Base-by-base conservation (phyloP, 1,139 yeast genomes). In the Meyerozyma athensensis region DNA sequence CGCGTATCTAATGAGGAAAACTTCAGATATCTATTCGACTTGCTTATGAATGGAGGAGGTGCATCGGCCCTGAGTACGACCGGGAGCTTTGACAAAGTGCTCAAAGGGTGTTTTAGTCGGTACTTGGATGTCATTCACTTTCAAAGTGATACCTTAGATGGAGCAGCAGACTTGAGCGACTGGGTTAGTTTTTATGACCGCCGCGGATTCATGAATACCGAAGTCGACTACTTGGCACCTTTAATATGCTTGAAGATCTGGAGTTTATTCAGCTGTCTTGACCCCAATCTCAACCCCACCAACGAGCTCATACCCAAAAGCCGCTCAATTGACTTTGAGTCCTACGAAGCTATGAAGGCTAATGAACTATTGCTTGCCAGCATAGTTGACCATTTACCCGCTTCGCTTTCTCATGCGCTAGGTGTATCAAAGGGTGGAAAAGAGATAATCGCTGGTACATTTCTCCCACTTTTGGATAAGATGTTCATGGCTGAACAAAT, bases 151-250 rank as follows among this genome's bases (percentile, higher is more conserved):
- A 68, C 80, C 32, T 60, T 87, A 24, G 48, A 51, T 2, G 83
- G 82, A 45, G 87, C 95, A 0, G 61, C 77, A 10, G 65, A 61
- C 31, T 61, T 87, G 10, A 77, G 86, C 33, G 95, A 87, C 44
- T 90, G 96, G 96, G 55, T 86, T 20, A 72, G 63, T 45, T 84
- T 82, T 53, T 75, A 79, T 46, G 97, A 89, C 51, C 43, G 58
- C 19, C 58, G 8, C 23, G 34, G 35, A 9, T 19, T 24, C 17
- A 14, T n/a, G 28, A 38, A 44, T 30, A 45, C 45, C 16, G 85
- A 80, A 36, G 50, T 81, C 17, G 60, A 69, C 16, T 68, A 72
- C 28, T 86, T 85, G 52, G 65, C 77, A 7, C 63, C 81, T 0
- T 63, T 75, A 22, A 75, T 83, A 0, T 76, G 81, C 3, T 55